These are phyloP conservation scores for Lasiodiplodia sp. DNA, from an alignment of 2,329 filamentous ascomycete genomes.

Conservation along the genomic window DNA sequence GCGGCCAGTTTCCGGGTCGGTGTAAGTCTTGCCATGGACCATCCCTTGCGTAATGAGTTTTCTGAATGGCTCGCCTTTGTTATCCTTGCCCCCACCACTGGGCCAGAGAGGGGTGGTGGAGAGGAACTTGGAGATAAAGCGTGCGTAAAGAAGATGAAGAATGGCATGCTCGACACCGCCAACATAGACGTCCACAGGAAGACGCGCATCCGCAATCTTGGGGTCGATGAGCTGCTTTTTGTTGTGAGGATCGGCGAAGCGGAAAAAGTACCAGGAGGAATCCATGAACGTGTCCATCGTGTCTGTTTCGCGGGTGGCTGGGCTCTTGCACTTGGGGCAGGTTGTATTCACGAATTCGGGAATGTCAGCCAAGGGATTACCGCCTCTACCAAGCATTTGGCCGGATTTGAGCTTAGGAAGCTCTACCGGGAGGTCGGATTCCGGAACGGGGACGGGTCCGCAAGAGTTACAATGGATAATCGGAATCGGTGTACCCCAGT, in stretches of 20 bases:
- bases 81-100: slow-evolving; percentile 42
- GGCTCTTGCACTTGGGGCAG: slow-evolving; percentile 75
- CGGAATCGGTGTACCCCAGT: slow-evolving; percentile 91
- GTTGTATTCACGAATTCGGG: slow-evolving; percentile 76
- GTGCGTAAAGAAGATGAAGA: slow-evolving; percentile 84
- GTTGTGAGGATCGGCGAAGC: slow-evolving; percentile 78
- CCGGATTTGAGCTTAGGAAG: slow-evolving; percentile 74
- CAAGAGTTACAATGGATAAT: slow-evolving; percentile 82
- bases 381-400: slow-evolving; percentile 72
- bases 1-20: slow-evolving; percentile 74
- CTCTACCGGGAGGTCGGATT: slow-evolving; percentile 76
- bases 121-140: slow-evolving; percentile 90
- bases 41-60: slow-evolving; percentile 88
- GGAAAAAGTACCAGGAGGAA: slow-evolving; percentile 91
- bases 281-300: slow-evolving; percentile 98
- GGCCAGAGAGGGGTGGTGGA: slow-evolving; percentile 61
- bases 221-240: slow-evolving; percentile 66
- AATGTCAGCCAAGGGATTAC: slow-evolving; percentile 78
- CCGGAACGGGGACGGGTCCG: slow-evolving; percentile 80
- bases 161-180: slow-evolving; percentile 93
- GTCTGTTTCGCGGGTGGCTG: slow-evolving; percentile 84
- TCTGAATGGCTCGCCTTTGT: slow-evolving; percentile 76
- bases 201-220: slow-evolving; percentile 60
- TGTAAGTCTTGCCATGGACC: slow-evolving; percentile 88
- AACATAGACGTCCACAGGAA: slow-evolving; percentile 88